A percentile compares a stretch with the other conserved stretches of the same genome.
Conservation (phyloP, 1,284 basidiomycete genomes). For the Trametes pubescens region DNA sequence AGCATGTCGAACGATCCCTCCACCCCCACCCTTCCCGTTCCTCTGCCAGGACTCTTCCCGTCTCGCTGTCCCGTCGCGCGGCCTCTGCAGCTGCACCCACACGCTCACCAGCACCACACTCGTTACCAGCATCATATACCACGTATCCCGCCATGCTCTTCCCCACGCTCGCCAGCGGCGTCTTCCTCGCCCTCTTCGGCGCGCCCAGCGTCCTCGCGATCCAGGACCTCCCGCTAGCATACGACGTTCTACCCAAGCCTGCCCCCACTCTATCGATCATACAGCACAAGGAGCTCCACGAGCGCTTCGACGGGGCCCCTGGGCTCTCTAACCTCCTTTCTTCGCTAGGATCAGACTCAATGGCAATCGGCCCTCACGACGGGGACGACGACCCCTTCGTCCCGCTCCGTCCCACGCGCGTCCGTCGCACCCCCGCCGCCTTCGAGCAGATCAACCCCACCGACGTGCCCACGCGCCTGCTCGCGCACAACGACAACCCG, state of each 20-base stretch:
- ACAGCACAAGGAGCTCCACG: too few species aligned
- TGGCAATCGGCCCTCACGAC: too few species aligned
- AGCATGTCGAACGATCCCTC: too few species aligned
- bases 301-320: too few species aligned
- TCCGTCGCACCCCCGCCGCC: neutral
- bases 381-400: neutral
- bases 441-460: conserved; percentile 5
- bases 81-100: neutral
- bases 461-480: conserved; percentile 3
- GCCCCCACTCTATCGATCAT: too few species aligned
- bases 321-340: too few species aligned
- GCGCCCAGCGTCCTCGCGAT: conserved; percentile 37
- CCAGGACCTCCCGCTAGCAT: conserved; percentile 26
- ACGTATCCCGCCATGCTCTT: conserved; percentile 42
- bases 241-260: too few species aligned
- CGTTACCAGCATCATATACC: neutral
- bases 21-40: neutral
- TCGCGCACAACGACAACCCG: neutral
- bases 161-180: conserved; percentile 46
- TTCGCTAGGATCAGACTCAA: too few species aligned
- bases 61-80: neutral
- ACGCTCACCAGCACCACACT: neutral
- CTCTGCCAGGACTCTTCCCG: neutral
- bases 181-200: conserved; percentile 36
- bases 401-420: conserved; percentile 26